These are phyloP conservation scores for Aureobasidium sp. DNA, from an alignment of 2,329 filamentous ascomycete species.

Conservation along the genomic window DNA sequence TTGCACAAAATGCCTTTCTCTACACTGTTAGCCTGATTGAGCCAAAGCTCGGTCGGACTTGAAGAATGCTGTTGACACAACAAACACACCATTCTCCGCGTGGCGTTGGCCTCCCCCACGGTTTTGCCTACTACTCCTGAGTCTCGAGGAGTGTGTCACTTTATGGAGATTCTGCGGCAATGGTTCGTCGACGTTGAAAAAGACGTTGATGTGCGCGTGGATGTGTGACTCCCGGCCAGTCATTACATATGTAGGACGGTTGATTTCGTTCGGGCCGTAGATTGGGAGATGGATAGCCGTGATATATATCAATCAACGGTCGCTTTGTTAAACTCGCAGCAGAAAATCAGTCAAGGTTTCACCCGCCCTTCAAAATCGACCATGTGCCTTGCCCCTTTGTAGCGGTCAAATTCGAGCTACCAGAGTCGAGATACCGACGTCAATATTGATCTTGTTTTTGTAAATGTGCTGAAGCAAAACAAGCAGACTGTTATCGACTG, in stretches of 20 bases:
- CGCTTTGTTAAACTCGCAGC: slow-evolving; percentile 1
- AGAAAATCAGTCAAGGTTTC: not conserved
- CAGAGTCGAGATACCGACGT: not conserved
- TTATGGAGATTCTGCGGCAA: not conserved
- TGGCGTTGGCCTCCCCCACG: not conserved
- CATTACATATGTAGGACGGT: not conserved
- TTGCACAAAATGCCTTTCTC: too few relatives aligned
- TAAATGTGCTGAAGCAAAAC: not conserved
- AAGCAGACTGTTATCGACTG: slow-evolving; percentile 4
- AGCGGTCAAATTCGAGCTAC: slow-evolving; percentile 13
- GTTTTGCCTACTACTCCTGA: slow-evolving; percentile 11
- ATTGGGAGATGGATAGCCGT: slow-evolving; percentile 11
- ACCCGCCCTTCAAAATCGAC: not conserved
- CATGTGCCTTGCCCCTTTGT: not conserved
- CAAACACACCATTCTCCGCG: slow-evolving; percentile 8
- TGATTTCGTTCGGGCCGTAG: not conserved
- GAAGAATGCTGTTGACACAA: slow-evolving; percentile 11
- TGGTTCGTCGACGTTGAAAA: not conserved
- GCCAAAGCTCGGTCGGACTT: too few relatives aligned
- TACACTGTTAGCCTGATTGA: too few relatives aligned
- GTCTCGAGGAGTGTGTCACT: not conserved
- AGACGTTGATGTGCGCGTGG: slow-evolving; percentile 2
- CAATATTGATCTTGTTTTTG: too few relatives aligned
- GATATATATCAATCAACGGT: slow-evolving; percentile 11
- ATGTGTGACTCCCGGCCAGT: not conserved